Percentiles rank a stretch among this genome's conserved stretches.
phyloP scores from a whole-genome alignment of 1,284 basidiomycete species.

The Salmacisia buchloeana region DNA sequence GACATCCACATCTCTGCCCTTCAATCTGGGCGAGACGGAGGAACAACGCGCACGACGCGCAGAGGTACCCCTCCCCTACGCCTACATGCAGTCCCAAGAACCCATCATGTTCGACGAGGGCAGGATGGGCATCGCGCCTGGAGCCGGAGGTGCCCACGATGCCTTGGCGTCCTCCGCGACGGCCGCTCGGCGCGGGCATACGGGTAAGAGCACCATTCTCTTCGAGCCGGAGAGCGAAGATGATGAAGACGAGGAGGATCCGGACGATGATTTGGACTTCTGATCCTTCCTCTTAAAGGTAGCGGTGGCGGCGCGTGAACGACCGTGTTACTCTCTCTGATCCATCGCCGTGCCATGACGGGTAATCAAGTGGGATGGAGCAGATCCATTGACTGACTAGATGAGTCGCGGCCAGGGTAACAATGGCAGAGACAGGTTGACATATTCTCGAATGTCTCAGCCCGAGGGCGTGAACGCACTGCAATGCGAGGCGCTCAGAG shows the following conservation, averaged over 20 bases:
- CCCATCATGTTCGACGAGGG: constrained; percentile 7
- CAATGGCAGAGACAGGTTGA: no score
- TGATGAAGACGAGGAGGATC: constrained; percentile 47
- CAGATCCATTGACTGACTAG: no score
- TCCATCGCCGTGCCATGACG: no score
- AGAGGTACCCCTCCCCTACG: constrained; percentile 35
- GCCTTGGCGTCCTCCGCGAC: no score
- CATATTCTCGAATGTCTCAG: no score
- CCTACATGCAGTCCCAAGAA: constrained; percentile 27
- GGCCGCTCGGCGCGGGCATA: constrained; percentile 25
- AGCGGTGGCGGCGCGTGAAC: no score
- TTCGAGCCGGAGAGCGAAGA: constrained; percentile 45
- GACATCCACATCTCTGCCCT: constrained; percentile 17
- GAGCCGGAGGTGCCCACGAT: neutral
- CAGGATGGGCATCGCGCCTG: neutral
- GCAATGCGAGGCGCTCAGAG: no score
- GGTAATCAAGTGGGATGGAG: no score
- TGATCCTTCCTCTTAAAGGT: neutral
- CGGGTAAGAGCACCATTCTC: constrained; percentile 39
- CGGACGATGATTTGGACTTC: constrained; percentile 43
- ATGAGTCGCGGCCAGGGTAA: no score
- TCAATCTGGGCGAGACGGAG: constrained; percentile 34
- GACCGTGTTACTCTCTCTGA: no score
- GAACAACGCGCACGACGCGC: constrained; percentile 30
- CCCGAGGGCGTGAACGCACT: no score